Evolutionary conservation across 2,329 filamentous ascomycete genomes (phyloP), one percentile per base, ranked within the genome.

Genomic region (Fonsecaea monophora): DNA sequence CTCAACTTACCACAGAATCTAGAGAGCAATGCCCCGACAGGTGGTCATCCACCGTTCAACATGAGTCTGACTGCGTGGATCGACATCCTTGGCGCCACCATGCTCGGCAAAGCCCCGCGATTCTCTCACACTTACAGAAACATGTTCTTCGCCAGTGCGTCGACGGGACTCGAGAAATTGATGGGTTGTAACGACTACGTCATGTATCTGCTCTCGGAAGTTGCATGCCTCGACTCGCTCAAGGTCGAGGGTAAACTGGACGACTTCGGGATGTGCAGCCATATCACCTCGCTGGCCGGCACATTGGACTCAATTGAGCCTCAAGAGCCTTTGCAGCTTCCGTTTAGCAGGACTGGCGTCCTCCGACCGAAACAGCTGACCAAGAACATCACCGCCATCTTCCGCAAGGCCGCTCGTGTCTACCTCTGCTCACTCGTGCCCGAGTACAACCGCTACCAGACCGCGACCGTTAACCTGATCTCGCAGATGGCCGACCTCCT

Each of bases 131-230:
- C 91, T n/a, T 99, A 98, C 81, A 90, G 95, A 58, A 90, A 95
- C 78, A 96, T 97, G 84, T 92, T 97, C 78, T 86, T 97, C 60
- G 82, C 78, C 57, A 81, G 83, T 30, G 80, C 84, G 5, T 81
- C 82, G 2, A 91, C 92, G 9, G 95, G 95, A 10, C 86, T 99
- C 42, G 89, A 90, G 61, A 93, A 96, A 82, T 86, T 98, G 60
- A 98, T 98, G 94, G 95, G 95, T 73, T 98, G 95, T 78, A 94
- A 98, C 71, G 95, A 99, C 80, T 89, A 89, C 25, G 91, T 98
- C 80, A 97, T 99, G 93, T 98, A 97, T 79, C 85, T 98, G 74
- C 96, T 99, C 77, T 96, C 93, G 1, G 95, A 99, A 81, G 97
- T 98, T 74, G 92, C 94, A 62, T 98, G 95, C 79, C 88, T 99